phyloP scores from a whole-genome alignment of 2,329 filamentous ascomycete species.

The Aspergillus terreus region DNA sequence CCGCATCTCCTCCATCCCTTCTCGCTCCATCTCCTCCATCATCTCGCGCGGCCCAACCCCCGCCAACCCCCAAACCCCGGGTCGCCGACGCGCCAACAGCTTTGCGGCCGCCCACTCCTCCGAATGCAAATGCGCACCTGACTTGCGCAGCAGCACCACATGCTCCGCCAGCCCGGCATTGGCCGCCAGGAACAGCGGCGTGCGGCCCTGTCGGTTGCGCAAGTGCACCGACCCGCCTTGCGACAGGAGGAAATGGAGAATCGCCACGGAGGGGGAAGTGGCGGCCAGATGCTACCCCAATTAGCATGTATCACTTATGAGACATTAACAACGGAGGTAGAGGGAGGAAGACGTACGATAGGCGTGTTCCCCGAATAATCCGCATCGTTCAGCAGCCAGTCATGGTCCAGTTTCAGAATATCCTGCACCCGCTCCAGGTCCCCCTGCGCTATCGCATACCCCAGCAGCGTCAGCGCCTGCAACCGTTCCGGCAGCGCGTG shows the following conservation, averaged over 20 bases:
- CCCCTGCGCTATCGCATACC: slow-evolving; percentile 73
- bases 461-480: slow-evolving; percentile 69
- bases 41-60: slow-evolving; percentile 34
- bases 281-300: slow-evolving; percentile 53
- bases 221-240: slow-evolving; percentile 58
- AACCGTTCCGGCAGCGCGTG: slow-evolving; percentile 54
- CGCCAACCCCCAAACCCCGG: slow-evolving; percentile 42
- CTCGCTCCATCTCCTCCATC: slow-evolving; percentile 21
- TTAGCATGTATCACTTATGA: slow-evolving; percentile 1
- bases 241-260: slow-evolving; percentile 54
- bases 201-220: slow-evolving; percentile 55
- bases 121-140: slow-evolving; percentile 57
- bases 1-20: slow-evolving; percentile 7
- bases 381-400: slow-evolving; percentile 66
- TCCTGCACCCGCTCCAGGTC: slow-evolving; percentile 63
- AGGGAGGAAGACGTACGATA: slow-evolving; percentile 30
- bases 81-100: slow-evolving; percentile 42
- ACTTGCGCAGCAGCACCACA: slow-evolving; percentile 51
- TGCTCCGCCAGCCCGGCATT: slow-evolving; percentile 54
- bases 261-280: slow-evolving; percentile 51
- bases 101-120: slow-evolving; percentile 54
- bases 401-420: slow-evolving; percentile 63
- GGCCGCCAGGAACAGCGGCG: slow-evolving; percentile 58
- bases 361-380: slow-evolving; percentile 80
- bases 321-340: not conserved